Base-by-base conservation (phyloP, 2,329 filamentous ascomycete genomes). In the Aspergillus quadricinctus region DNA sequence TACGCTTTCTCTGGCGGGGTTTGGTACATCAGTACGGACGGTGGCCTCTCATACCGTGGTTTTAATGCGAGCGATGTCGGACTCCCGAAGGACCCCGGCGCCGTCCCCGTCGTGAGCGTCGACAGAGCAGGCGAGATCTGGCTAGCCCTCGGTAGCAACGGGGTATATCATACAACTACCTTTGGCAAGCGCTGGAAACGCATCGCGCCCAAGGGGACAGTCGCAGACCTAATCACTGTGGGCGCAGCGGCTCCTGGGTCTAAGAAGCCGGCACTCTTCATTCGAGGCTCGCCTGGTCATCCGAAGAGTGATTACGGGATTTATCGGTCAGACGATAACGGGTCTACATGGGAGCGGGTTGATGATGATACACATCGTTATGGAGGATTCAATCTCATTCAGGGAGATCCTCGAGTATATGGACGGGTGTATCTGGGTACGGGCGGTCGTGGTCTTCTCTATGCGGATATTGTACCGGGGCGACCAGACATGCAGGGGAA, bases 391-490 rank as follows among this genome's bases (percentile, higher is more conserved):
- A 48, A 48, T 14, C 53, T 58, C 27, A 56, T 60, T 37, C 58
- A 60, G 46, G 58, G 56, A 5, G 58, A 60, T 29, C 58, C 58
- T 52, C 56, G 56, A 3, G 56, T 60, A 28, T 58, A 60, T 29
- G 58, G 58, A 11, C 58, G 58, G 23, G 58, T 60, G n/a, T 60
- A 60, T 46, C 50, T 58, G 25, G 58, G 58, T 5, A 60, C 56
- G 5, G 58, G 58, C 7, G 58, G 56, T 1, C 58, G 56, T 14
- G 58, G 56, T 17, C 56, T 56, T 28, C 31, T 59, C 11, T 56
- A 58, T 29, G 58, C 54, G n/a, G 53, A 54, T 58, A 61, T 61
- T 53, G 31, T 7, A 6, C 14, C 31, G 2, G 1, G 1, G 14
- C 31, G 11, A 17, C 17, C 31, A 7, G 31, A 7, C 14, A 17